A percentile compares a stretch with the other conserved stretches of the same genome.
These are phyloP conservation scores for Stagonosporopsis cucurbitacearum DNA, from an alignment of 2,329 filamentous ascomycete species.

Conservation along the genomic window DNA sequence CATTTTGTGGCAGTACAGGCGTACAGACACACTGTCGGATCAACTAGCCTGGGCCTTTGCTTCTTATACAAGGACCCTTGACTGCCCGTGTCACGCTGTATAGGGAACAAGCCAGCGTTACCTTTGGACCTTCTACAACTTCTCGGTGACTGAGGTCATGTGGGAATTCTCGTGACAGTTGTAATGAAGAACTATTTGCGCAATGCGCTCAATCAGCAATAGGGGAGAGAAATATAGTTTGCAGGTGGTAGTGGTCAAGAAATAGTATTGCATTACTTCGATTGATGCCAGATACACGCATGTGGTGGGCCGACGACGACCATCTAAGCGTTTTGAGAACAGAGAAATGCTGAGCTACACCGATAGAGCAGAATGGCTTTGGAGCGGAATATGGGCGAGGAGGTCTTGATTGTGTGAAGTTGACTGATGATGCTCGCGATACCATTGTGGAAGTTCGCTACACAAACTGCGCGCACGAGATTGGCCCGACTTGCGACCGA, in stretches of 20 bases:
- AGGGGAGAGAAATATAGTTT: background rate
- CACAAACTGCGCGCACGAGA: background rate
- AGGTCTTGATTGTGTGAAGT: background rate
- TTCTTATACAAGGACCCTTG: too few relatives aligned
- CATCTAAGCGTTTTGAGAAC: background rate
- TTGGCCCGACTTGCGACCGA: slow-evolving; percentile 8
- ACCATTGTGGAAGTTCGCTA: background rate
- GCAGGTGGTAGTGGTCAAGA: background rate
- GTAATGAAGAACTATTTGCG: background rate
- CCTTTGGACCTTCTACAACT: too few relatives aligned
- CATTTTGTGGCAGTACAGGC: background rate
- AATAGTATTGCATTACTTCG: background rate
- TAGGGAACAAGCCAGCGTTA: too few relatives aligned
- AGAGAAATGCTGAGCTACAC: background rate
- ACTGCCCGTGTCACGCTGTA: too few relatives aligned
- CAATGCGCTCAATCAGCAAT: background rate
- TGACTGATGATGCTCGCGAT: background rate
- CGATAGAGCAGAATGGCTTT: background rate
- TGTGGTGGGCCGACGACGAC: background rate
- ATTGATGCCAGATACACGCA: background rate
- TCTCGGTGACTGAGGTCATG: too few relatives aligned
- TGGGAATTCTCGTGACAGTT: too few relatives aligned
- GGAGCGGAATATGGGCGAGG: background rate
- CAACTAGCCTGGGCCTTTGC: background rate
- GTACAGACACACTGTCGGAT: background rate